Evolutionary conservation across 805 yeast species (phyloP).

Genomic region (Tetrapisispora taiwanensis): DNA sequence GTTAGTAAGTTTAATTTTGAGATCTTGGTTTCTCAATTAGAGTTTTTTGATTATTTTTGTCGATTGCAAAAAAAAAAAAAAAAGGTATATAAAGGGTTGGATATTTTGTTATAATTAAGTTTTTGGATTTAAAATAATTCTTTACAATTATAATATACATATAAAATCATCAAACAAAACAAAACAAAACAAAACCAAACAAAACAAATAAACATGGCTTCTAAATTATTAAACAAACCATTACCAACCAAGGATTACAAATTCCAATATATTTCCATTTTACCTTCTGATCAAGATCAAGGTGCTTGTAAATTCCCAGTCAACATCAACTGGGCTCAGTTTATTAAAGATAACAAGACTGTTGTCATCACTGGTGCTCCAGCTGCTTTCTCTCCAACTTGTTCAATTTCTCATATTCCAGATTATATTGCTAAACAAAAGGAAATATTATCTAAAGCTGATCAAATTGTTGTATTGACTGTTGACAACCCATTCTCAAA

Average conservation of each 20-base stretch:
- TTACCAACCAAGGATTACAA: conserved; percentile 18
- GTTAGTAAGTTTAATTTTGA: no score
- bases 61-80: no score
- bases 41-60: no score
- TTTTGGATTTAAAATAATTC: background rate
- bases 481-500: conserved; percentile 65
- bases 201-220: conserved; percentile 10
- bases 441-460: conserved; percentile 47
- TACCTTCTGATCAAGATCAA: conserved; percentile 18
- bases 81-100: background rate
- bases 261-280: conserved; percentile 26
- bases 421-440: conserved; percentile 43
- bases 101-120: no score
- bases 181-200: background rate
- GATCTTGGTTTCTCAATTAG: no score
- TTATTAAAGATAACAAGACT: conserved; percentile 34
- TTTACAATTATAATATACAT: background rate
- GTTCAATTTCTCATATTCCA: conserved; percentile 64
- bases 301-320: conserved; percentile 25
- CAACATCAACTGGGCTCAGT: conserved; percentile 19
- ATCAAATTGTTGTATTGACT: conserved; percentile 50
- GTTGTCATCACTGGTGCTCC: conserved; percentile 70
- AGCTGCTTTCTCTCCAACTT: conserved; percentile 82
- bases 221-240: conserved; percentile 15
- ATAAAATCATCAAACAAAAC: background rate